Evolutionary conservation across 768 basidiomycete genomes (phyloP).

Genomic region (Naganishia antarctica): DNA sequence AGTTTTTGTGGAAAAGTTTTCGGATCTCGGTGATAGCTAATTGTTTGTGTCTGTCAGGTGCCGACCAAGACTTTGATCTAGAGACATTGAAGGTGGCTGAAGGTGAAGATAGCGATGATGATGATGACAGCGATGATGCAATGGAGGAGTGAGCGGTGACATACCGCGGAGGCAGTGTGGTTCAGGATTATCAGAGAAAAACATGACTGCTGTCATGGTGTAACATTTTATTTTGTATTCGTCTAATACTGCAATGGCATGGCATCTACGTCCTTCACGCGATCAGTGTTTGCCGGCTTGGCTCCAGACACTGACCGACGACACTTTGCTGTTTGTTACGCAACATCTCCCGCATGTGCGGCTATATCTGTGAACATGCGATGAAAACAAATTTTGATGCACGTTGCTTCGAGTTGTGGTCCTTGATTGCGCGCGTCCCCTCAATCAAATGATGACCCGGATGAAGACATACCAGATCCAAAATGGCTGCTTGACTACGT

Average conservation of each 20-base stretch:
- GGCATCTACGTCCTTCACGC: no score
- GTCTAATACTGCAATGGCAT: not conserved
- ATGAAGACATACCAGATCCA: no score
- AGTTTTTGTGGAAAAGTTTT: conserved; percentile 17
- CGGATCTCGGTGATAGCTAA: not conserved
- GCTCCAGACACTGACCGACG: no score
- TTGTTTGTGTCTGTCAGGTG: conserved; percentile 50
- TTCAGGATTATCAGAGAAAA: not conserved
- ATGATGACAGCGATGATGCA: conserved; percentile 57
- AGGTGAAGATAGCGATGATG: conserved; percentile 80
- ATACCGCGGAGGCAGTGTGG: not conserved
- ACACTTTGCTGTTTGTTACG: no score
- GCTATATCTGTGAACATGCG: no score
- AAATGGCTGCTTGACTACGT: no score
- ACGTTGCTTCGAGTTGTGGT: no score
- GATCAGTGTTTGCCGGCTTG: no score
- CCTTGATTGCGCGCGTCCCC: no score
- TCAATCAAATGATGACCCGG: no score
- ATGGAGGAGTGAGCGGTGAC: conserved; percentile 39
- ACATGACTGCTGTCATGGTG: not conserved
- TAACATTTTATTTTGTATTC: not conserved
- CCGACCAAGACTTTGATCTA: conserved; percentile 83
- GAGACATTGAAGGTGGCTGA: conserved; percentile 81
- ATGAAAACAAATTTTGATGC: no score
- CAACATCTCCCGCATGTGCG: no score